phyloP scores from a whole-genome alignment of 495 filamentous ascomycete species.

The Parathielavia hyrcaniae region DNA sequence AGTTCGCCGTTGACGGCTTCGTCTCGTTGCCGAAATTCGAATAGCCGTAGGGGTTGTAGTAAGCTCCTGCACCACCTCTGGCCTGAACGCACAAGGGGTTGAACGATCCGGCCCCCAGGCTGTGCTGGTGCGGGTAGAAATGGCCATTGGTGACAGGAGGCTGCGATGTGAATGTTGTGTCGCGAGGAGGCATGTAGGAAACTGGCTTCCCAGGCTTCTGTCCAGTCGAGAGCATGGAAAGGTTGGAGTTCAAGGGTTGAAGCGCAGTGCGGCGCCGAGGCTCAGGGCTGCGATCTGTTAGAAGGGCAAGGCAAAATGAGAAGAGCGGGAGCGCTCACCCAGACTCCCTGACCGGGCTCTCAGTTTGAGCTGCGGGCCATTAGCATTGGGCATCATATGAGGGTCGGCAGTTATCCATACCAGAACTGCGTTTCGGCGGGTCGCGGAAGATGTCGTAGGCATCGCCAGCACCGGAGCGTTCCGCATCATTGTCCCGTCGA shows the following conservation, averaged over 20 bases:
- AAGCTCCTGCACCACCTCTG: conserved; percentile 28
- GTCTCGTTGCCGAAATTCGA: conserved; percentile 27
- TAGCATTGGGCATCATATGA: not conserved
- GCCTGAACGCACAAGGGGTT: conserved; percentile 43
- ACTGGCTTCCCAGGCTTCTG: conserved; percentile 16
- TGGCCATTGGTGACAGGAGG: conserved; percentile 20
- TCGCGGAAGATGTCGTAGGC: conserved; percentile 35
- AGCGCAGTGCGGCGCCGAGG: conserved; percentile 26
- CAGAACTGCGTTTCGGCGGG: conserved; percentile 25
- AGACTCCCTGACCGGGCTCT: conserved; percentile 29
- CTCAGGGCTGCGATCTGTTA: conserved; percentile 19
- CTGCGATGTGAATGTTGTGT: conserved; percentile 22
- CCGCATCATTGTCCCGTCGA: conserved; percentile 14
- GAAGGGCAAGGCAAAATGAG: not conserved
- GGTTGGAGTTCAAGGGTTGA: conserved; percentile 25
- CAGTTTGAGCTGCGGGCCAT: conserved; percentile 21
- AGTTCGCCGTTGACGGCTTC: conserved; percentile 25
- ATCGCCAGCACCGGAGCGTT: conserved; percentile 16
- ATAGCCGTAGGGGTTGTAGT: conserved; percentile 31
- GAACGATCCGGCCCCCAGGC: conserved; percentile 30
- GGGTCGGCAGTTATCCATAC: conserved; percentile 13
- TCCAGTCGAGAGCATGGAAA: conserved; percentile 11
- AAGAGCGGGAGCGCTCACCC: conserved; percentile 19
- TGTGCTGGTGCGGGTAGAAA: conserved; percentile 32
- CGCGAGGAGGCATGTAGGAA: conserved; percentile 18